Evolutionary conservation across 257 asterid species (phyloP).

Genomic region (Solanum pennellii): DNA sequence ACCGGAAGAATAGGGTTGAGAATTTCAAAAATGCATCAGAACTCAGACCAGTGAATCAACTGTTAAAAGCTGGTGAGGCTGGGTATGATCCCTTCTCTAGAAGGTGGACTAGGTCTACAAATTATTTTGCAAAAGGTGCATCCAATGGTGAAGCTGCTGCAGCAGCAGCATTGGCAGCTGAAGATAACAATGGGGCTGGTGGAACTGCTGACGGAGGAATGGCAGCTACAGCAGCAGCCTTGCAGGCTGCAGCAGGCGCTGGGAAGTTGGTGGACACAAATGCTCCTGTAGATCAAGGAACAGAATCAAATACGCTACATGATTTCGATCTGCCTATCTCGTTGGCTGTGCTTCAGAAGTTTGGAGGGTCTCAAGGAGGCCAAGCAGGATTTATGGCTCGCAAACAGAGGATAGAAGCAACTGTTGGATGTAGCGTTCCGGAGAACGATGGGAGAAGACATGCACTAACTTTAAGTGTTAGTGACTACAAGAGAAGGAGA

Average conservation of each 20-base stretch:
- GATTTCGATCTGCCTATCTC: conserved; percentile 70
- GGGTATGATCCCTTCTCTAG: conserved; percentile 96
- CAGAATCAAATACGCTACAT: conserved; percentile 52
- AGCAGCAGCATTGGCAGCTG: conserved; percentile 15
- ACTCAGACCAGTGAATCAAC: conserved; percentile 35
- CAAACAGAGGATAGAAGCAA: conserved; percentile 82
- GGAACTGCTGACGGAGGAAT: conserved; percentile 28
- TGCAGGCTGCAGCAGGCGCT: conserved; percentile 78
- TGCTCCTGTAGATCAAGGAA: conserved; percentile 85
- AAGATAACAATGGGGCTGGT: conserved; percentile 13
- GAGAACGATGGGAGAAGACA: conserved; percentile 92
- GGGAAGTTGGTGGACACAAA: conserved; percentile 86
- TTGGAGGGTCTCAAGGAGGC: conserved; percentile 77
- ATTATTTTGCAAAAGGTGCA: conserved; percentile 46
- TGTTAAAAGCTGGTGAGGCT: conserved; percentile 75
- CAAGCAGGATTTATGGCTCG: conserved; percentile 88
- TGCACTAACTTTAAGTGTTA: conserved; percentile 68
- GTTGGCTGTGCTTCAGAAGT: conserved; percentile 57
- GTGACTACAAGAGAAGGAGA: conserved; percentile 89
- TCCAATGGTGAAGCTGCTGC: conserved; percentile 27
- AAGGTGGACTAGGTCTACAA: conserved; percentile 92
- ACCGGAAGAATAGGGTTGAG: conserved; percentile 74
- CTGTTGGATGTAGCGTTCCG: conserved; percentile 61
- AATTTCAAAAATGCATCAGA: conserved; percentile 89
- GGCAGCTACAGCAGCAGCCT: conserved; percentile 61